phyloP scores from a whole-genome alignment of 371 early-diverging fungal species.

The Globomyces sp. region DNA sequence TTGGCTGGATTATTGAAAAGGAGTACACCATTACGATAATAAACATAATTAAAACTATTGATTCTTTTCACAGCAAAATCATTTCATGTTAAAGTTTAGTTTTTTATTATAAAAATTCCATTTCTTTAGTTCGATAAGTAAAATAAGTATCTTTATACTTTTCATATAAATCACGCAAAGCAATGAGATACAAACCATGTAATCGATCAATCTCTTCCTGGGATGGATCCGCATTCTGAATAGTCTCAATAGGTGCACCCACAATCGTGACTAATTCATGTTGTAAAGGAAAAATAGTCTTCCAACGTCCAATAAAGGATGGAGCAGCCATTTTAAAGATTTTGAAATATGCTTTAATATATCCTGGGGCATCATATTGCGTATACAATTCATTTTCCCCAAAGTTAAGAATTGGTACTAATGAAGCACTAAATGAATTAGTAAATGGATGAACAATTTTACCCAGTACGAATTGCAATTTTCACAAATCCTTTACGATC shows the following conservation, averaged over 20 bases:
- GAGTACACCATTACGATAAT: no score
- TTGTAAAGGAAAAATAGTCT: constrained; percentile 33
- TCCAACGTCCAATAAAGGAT: constrained; percentile 38
- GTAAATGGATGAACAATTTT: constrained; percentile 6
- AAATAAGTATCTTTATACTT: constrained; percentile 43
- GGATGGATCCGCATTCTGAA: constrained; percentile 31
- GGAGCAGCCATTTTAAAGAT: constrained; percentile 36
- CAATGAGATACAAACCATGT: constrained; percentile 38
- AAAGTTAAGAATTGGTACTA: constrained; percentile 49
- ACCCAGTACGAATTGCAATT: constrained; percentile 46
- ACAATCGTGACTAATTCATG: constrained; percentile 41
- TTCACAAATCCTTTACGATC: constrained; percentile 49
- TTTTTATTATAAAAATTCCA: constrained; percentile 30
- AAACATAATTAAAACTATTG: no score
- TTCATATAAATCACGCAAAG: constrained; percentile 42
- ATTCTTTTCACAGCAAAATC: no score
- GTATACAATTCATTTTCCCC: constrained; percentile 53
- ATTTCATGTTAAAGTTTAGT: background rate
- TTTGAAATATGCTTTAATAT: constrained; percentile 25
- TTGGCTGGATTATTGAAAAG: constrained; percentile 1
- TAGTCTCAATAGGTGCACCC: constrained; percentile 40
- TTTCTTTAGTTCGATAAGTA: constrained; percentile 30
- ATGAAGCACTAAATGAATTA: constrained; percentile 33
- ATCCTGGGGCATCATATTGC: constrained; percentile 30
- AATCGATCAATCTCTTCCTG: constrained; percentile 39